Evolutionary conservation across 116 monocot species (phyloP), one percentile per base, ranked within the genome.

Genomic region (Thalassia testudinum): DNA sequence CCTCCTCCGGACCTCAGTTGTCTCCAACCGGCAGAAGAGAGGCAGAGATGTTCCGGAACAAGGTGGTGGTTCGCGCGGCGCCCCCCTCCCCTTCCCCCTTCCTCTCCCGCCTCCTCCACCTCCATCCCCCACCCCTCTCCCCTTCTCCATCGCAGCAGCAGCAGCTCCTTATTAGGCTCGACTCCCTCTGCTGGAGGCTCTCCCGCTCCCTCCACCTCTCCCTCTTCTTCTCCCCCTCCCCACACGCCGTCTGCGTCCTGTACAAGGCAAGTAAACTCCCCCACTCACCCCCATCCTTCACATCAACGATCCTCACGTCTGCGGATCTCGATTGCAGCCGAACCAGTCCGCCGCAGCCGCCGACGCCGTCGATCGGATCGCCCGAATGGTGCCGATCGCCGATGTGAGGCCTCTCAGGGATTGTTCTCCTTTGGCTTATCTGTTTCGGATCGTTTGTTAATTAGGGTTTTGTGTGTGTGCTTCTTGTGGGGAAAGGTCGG

Each of bases 101-200:
- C 56, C 47, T 42, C 53, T 60, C 58, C 58, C 43, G 49, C n/a
- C n/a, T n/a, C n/a, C n/a, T n/a, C n/a, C n/a, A n/a, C n/a, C n/a
- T n/a, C n/a, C n/a, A n/a, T n/a, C n/a, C n/a, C n/a, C n/a, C n/a
- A n/a, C n/a, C n/a, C n/a, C n/a, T n/a, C n/a, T n/a, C n/a, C n/a
- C n/a, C 55, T 12, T 43, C 29, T 50, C 67, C 16, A 51, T 64
- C 37, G n/a, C 61, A 18, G 30, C 64, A 7, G 18, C 62, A 1
- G 37, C n/a, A 51, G 45, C 29, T 43, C 27, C 18, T 40, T 38
- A 11, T 66, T 62, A 55, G 72, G 21, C 24, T 70, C 62, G 78
- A 87, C 45, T 25, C 61, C 17, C 75, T 87, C 24, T 87, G 82
- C 78, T 76, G 76, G 75, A 78, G 62, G 67, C 65, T 82, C 57